Evolutionary conservation across 2,329 filamentous ascomycete genomes (phyloP).

Genomic region (Celoporthe dispersa): DNA sequence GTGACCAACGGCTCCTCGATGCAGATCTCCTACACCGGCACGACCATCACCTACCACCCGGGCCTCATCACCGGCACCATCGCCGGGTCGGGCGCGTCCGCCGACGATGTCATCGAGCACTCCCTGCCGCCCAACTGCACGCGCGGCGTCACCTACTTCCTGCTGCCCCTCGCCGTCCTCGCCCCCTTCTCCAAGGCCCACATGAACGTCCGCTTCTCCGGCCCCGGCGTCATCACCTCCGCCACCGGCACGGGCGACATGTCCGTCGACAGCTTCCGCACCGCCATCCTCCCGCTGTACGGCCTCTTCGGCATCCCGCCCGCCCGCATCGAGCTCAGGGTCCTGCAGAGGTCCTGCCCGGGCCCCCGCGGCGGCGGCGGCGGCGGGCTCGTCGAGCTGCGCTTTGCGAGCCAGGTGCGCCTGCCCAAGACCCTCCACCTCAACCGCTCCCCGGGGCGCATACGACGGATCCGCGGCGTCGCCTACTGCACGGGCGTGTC

Average conservation of each 20-base stretch:
- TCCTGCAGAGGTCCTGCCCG: constrained; percentile 79
- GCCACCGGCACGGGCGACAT: constrained; percentile 84
- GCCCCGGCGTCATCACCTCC: constrained; percentile 89
- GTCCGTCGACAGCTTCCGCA: constrained; percentile 90
- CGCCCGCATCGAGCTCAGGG: constrained; percentile 81
- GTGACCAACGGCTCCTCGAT: constrained; percentile 94
- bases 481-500: constrained; percentile 92
- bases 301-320: constrained; percentile 83
- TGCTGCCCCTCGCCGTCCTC: constrained; percentile 85
- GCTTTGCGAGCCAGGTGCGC: constrained; percentile 91
- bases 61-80: constrained; percentile 88
- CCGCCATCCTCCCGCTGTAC: constrained; percentile 87
- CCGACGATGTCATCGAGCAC: constrained; percentile 79
- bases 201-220: constrained; percentile 87
- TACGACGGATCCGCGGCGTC: constrained; percentile 89
- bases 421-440: constrained; percentile 93
- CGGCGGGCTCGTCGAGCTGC: constrained; percentile 88
- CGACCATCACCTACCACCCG: constrained; percentile 87
- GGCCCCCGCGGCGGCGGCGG: constrained; percentile 77
- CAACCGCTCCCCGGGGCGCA: constrained; percentile 76
- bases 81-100: constrained; percentile 71
- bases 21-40: constrained; percentile 96
- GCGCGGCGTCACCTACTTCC: constrained; percentile 87
- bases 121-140: constrained; percentile 76
- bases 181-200: constrained; percentile 92